These are phyloP conservation scores for Rosa rugosa DNA, from an alignment of 306 rosid species.

Conservation along the genomic window DNA sequence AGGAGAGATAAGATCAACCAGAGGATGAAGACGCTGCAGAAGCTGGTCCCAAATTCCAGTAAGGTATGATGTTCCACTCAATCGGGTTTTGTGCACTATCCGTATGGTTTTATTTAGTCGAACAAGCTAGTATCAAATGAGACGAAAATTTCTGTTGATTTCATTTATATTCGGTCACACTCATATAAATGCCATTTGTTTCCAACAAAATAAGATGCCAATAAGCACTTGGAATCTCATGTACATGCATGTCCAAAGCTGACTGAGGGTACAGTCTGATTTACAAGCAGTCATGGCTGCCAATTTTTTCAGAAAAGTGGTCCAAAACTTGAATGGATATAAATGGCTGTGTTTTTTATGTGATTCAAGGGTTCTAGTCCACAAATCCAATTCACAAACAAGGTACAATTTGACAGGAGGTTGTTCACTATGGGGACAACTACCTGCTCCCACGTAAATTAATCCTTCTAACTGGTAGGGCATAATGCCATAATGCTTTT, in stretches of 20 bases:
- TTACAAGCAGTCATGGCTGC: conserved; percentile 11
- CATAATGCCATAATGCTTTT: not conserved
- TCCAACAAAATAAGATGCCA: not conserved
- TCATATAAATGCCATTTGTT: not conserved
- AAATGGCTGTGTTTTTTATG: conserved; percentile 30
- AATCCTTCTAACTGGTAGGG: conserved; percentile 27
- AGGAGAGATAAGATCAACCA: conserved; percentile 98
- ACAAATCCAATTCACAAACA: conserved; percentile 29
- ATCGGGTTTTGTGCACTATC: not conserved
- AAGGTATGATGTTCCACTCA: conserved; percentile 59
- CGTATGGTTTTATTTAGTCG: not conserved
- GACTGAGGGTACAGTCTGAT: not conserved
- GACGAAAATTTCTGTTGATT: not conserved
- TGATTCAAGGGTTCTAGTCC: conserved; percentile 38
- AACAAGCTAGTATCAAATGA: not conserved
- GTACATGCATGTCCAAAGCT: not conserved
- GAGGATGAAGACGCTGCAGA: conserved; percentile 92
- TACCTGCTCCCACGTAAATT: conserved; percentile 31
- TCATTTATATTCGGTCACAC: not conserved
- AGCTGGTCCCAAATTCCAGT: conserved; percentile 97
- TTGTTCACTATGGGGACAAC: conserved; percentile 52
- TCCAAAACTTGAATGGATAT: conserved; percentile 28
- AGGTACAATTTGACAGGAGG: conserved; percentile 31
- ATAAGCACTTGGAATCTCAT: not conserved
- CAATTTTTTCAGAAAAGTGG: conserved; percentile 17